Conservation (phyloP, 2,329 filamentous ascomycete species). For the Penicillium expansum region DNA sequence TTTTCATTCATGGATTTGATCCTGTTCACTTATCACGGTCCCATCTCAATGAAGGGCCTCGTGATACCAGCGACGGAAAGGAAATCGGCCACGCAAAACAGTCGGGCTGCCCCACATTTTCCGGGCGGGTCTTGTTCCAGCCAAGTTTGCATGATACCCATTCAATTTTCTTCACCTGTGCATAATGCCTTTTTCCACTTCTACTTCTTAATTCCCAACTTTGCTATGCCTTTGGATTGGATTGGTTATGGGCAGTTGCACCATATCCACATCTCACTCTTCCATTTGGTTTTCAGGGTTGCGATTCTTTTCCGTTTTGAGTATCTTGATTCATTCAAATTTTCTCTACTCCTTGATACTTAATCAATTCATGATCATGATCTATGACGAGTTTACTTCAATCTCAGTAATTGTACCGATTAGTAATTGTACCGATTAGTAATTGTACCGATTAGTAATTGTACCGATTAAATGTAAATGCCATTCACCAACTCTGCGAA, state of each 20-base stretch:
- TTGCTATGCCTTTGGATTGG: neutral
- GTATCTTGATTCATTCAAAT: neutral
- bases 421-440: no score
- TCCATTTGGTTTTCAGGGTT: neutral
- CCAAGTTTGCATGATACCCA: slow-evolving; percentile 11
- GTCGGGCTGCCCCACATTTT: neutral
- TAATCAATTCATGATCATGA: neutral
- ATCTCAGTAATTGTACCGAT: neutral
- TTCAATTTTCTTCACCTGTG: neutral
- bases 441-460: no score
- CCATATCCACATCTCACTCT: neutral
- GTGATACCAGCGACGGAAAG: neutral
- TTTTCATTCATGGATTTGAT: neutral
- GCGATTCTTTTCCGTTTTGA: neutral
- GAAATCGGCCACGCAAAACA: neutral
- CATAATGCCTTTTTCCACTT: neutral
- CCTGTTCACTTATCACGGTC: neutral
- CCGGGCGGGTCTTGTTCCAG: slow-evolving; percentile 1
- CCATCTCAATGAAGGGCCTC: slow-evolving; percentile 1
- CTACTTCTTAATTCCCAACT: neutral
- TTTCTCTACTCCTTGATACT: neutral
- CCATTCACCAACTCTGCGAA: no score
- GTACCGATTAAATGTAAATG: no score
- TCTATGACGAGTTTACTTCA: neutral
- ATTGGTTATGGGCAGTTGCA: neutral